A percentile compares a stretch with the other conserved stretches of the same genome.
Evolutionary conservation across 2,329 filamentous ascomycete genomes (phyloP).

Genomic region (Aspergillus caelatus): DNA sequence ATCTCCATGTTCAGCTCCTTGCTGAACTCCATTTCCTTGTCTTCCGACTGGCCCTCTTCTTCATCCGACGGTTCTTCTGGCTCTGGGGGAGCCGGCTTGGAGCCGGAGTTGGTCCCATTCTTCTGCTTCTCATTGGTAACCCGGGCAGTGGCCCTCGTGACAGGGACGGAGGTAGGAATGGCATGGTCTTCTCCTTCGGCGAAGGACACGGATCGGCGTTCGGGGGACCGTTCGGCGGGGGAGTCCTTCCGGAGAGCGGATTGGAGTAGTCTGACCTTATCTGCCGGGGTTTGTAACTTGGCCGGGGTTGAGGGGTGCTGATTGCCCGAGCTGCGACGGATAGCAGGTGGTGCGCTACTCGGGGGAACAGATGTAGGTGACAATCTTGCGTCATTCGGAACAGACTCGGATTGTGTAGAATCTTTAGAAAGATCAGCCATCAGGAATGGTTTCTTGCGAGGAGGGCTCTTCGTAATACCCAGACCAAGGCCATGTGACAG

Average conservation of each 20-base stretch:
- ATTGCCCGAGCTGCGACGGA: constrained; percentile 11
- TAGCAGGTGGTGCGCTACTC: constrained; percentile 12
- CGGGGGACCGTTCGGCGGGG: constrained; percentile 13
- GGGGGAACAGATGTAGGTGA: constrained; percentile 10
- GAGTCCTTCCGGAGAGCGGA: constrained; percentile 32
- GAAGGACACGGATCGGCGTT: constrained; percentile 32
- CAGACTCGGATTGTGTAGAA: constrained; percentile 5
- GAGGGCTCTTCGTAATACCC: constrained; percentile 32
- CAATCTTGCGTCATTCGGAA: constrained; percentile 1
- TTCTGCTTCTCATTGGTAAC: constrained; percentile 4
- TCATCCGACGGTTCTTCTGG: too few species aligned
- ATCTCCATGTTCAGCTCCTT: neutral
- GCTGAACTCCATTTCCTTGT: neutral
- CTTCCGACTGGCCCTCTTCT: neutral
- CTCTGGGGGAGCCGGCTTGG: neutral
- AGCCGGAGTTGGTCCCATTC: neutral
- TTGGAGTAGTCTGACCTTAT: constrained; percentile 20
- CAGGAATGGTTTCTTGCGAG: constrained; percentile 17
- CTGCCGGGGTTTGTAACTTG: constrained; percentile 17
- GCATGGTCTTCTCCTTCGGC: constrained; percentile 23
- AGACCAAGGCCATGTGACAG: constrained; percentile 26
- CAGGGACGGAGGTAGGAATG: constrained; percentile 10
- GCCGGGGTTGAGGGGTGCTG: constrained; percentile 17
- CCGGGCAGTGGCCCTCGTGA: constrained; percentile 13
- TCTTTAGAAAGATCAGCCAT: constrained; percentile 14